These are phyloP conservation scores for Echinosophora koreensis DNA, from an alignment of 306 rosid species.

Conservation along the genomic window DNA sequence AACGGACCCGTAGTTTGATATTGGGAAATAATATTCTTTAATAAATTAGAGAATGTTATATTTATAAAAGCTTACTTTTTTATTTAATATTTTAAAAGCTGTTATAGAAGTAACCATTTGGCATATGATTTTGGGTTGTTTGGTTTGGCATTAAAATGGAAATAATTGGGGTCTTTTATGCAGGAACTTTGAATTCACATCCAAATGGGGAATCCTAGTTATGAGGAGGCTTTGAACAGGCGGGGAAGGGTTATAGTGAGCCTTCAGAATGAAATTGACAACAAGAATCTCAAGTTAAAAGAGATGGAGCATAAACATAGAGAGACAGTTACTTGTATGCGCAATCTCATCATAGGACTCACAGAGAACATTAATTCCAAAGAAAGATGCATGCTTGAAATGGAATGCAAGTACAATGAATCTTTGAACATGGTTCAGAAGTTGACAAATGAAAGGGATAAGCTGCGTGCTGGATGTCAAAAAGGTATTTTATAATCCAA, in stretches of 20 bases:
- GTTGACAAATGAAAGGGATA: slow-evolving; percentile 31
- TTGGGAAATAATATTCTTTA: too few relatives aligned
- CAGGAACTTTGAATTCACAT: slow-evolving; percentile 41
- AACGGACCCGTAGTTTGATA: too few relatives aligned
- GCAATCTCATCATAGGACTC: slow-evolving; percentile 37
- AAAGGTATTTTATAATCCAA: slow-evolving; percentile 30
- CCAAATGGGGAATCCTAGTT: slow-evolving; percentile 30
- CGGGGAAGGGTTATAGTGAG: slow-evolving; percentile 32
- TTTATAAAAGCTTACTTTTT: too few relatives aligned
- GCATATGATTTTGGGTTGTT: slow-evolving; percentile 2
- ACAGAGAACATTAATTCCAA: slow-evolving; percentile 9
- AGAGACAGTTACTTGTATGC: neutral
- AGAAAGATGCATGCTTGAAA: slow-evolving; percentile 33
- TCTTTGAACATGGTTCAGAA: slow-evolving; percentile 11
- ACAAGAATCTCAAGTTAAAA: slow-evolving; percentile 30
- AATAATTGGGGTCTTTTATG: neutral
- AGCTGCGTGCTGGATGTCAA: neutral
- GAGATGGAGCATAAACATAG: slow-evolving; percentile 43
- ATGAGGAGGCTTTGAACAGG: slow-evolving; percentile 27
- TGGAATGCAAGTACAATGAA: slow-evolving; percentile 42
- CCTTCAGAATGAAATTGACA: slow-evolving; percentile 42
- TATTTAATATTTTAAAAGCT: neutral
- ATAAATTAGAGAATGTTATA: too few relatives aligned
- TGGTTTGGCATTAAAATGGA: neutral
- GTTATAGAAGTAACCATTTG: neutral